These are phyloP conservation scores for Lactarius pseudohatsudake DNA, from an alignment of 768 basidiomycete genomes.

Conservation along the genomic window DNA sequence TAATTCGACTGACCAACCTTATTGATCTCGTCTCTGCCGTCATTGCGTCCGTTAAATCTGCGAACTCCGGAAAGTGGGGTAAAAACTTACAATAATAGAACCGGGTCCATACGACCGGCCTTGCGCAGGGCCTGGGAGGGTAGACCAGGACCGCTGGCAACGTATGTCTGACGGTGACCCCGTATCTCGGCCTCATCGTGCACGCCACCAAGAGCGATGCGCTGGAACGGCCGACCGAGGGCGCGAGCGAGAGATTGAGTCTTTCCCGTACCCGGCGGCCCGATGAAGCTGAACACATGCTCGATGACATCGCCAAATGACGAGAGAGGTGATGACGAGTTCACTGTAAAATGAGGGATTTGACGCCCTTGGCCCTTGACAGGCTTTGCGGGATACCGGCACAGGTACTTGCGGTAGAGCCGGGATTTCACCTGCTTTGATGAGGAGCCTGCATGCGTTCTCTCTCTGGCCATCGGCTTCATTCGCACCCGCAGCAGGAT, in stretches of 20 bases:
- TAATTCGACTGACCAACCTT: conserved; percentile 85
- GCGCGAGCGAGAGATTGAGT: conserved; percentile 87
- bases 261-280: conserved; percentile 90
- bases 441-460: conserved; percentile 7
- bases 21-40: conserved; percentile 81
- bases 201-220: conserved; percentile 90
- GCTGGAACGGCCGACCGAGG: conserved; percentile 82
- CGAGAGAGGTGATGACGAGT: conserved; percentile 23
- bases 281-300: conserved; percentile 60
- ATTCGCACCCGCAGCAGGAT: conserved; percentile 17
- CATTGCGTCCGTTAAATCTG: conserved; percentile 7
- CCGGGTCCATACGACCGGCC: conserved; percentile 76
- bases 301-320: conserved; percentile 5
- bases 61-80: neutral
- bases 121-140: conserved; percentile 87
- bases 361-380: conserved; percentile 44
- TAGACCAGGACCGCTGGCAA: conserved; percentile 81
- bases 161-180: conserved; percentile 82
- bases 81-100: conserved; percentile 60
- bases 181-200: conserved; percentile 88
- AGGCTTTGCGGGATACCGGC: conserved; percentile 1
- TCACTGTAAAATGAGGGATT: conserved; percentile 73
- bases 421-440: conserved; percentile 21
- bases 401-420: conserved; percentile 11
- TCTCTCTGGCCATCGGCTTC: conserved; percentile 22